Percentiles rank a stretch among this genome's conserved stretches.
Conservation (phyloP, 176 grass and related monocot species). For the Aegilops speltoides region DNA sequence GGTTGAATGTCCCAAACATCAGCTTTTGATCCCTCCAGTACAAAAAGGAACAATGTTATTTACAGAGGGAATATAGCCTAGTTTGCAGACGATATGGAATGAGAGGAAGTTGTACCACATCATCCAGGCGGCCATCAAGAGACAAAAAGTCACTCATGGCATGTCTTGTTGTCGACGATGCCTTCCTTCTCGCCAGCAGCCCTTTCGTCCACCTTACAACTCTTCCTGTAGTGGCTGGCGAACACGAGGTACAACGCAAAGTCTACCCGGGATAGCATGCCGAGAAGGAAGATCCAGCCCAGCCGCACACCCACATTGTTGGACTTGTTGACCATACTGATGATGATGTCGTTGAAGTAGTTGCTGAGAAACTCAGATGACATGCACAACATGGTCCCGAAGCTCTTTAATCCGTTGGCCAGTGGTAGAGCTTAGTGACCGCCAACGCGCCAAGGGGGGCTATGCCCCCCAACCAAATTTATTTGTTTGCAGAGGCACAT, state of each 20-base stretch:
- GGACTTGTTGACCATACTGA: constrained; percentile 58
- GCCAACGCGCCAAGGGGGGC: too few species aligned
- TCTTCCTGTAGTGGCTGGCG: constrained; percentile 43
- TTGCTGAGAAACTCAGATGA: constrained; percentile 78
- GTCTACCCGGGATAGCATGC: constrained; percentile 49
- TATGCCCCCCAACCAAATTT: too few species aligned
- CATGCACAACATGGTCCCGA: constrained; percentile 88
- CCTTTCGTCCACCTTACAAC: constrained; percentile 51
- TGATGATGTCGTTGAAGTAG: constrained; percentile 73
- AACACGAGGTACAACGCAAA: constrained; percentile 61
- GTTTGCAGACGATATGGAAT: too few species aligned
- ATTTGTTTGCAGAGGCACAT: too few species aligned
- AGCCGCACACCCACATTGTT: constrained; percentile 23
- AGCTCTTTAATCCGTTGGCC: constrained; percentile 56
- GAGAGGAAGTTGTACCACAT: too few species aligned
- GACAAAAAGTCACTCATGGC: neutral
- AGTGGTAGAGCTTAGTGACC: too few species aligned
- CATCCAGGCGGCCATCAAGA: neutral
- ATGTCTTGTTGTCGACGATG: neutral
- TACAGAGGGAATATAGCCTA: too few species aligned
- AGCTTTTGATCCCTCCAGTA: too few species aligned
- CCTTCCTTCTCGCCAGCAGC: constrained; percentile 13
- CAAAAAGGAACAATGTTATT: too few species aligned
- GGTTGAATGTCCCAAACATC: too few species aligned
- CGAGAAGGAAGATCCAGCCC: constrained; percentile 86